Evolutionary conservation across 805 yeast species (phyloP), one percentile per base, ranked within the genome.

Genomic region (Candida incommunis): DNA sequence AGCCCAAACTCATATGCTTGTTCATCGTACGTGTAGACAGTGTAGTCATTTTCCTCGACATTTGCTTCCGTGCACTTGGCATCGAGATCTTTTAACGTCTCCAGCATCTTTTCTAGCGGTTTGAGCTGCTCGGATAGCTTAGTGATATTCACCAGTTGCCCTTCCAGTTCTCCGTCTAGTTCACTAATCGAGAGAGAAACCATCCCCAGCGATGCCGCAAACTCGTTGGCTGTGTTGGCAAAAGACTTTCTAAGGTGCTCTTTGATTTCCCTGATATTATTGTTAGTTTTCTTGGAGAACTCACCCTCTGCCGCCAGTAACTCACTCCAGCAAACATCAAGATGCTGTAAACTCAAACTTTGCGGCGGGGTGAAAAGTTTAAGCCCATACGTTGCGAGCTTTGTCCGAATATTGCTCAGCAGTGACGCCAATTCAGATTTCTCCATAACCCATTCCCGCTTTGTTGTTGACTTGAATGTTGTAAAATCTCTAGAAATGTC

Each of bases 391-490:
- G 66, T 61, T 2, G 63, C 60, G 18, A 64, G 50, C 43, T 66
- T 65, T 5, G 67, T 61, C 23, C 61, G 56, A 37, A 66, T 61
- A 42, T 62, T 64, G 5, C 67, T 62, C 22, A 62, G 53, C 40
- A 66, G 51, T 2, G 64, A 54, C 2, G 57, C 54, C 37, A 66
- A 50, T 22, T 61, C 65, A 4, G 64, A 48, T 50, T 62, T 64
- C 43, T 66, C 69, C 2, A 55, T 53, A 22, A 62, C 51, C 70
- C 70, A 66, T 3, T 57, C 52, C 13, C 69, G 53, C 48, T 66
- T 66, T 9, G 55, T 50, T 3, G 51, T 43, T 37, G 44, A 41
- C 43, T 61, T 61, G 50, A 57, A 66, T 4, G 43, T 43, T n/a
- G 46, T 42, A 25, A 66, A 58, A 18, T 50, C 51, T 3, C 37